Conservation (phyloP, 192 early-diverging fungal genomes). For the Geosiphon pyriformis region DNA sequence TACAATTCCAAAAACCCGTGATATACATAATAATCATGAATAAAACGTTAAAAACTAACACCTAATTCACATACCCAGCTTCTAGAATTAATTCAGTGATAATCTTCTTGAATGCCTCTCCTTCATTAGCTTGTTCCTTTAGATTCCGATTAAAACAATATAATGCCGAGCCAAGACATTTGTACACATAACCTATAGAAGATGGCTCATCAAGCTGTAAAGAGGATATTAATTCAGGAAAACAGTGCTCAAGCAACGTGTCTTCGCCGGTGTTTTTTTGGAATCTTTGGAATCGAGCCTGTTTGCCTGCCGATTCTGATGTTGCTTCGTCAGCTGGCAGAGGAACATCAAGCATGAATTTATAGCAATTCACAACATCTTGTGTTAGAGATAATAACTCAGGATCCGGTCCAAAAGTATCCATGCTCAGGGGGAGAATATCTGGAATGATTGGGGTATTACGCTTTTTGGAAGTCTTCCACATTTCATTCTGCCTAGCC, state of each 20-base stretch:
- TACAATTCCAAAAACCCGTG: conserved; percentile 40
- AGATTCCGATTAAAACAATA: conserved; percentile 33
- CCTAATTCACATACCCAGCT: conserved; percentile 36
- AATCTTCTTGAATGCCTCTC: conserved; percentile 34
- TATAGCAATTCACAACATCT: conserved; percentile 12
- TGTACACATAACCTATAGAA: conserved; percentile 50
- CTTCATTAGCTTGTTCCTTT: conserved; percentile 15
- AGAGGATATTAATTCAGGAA: conserved; percentile 27
- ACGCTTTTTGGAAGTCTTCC: background rate
- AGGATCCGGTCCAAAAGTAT: conserved; percentile 30
- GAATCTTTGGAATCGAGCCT: conserved; percentile 1
- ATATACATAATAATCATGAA: conserved; percentile 12
- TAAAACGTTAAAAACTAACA: background rate
- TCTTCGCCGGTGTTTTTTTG: conserved; percentile 27
- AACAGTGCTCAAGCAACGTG: conserved; percentile 26
- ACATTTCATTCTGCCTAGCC: background rate
- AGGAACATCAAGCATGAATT: conserved; percentile 7
- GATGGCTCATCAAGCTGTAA: conserved; percentile 36
- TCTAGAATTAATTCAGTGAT: conserved; percentile 46
- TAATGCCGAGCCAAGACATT: conserved; percentile 40
- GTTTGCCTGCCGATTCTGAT: background rate
- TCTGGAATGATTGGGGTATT: conserved; percentile 6
- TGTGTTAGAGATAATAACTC: conserved; percentile 4
- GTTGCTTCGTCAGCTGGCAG: background rate
- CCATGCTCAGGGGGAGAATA: conserved; percentile 11